A percentile compares a stretch with the other conserved stretches of the same genome.
These are phyloP conservation scores for Pulveroboletus sp. DNA, from an alignment of 768 basidiomycete genomes.

Conservation along the genomic window DNA sequence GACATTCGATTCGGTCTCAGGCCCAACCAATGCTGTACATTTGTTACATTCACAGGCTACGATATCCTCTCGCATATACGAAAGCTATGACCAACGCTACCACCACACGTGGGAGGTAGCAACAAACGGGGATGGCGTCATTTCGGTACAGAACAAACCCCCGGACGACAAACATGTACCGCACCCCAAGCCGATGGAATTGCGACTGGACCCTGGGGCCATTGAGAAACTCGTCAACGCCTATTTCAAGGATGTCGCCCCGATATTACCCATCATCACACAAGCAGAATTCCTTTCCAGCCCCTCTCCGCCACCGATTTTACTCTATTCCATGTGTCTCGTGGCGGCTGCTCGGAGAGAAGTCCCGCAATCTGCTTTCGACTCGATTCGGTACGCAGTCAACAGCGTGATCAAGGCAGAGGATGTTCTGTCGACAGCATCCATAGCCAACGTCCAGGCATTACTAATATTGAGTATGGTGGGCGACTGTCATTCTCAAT, in stretches of 20 bases:
- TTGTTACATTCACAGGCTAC: constrained; percentile 86
- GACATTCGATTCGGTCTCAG: constrained; percentile 44
- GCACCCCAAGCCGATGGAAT: constrained; percentile 61
- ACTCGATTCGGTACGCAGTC: constrained; percentile 82
- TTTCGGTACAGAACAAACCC: constrained; percentile 68
- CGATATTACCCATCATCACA: constrained; percentile 86
- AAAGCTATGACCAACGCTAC: constrained; percentile 83
- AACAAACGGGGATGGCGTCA: constrained; percentile 81
- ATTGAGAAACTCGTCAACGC: constrained; percentile 83
- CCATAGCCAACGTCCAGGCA: constrained; percentile 83
- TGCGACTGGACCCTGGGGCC: constrained; percentile 72
- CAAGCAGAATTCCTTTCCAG: constrained; percentile 81
- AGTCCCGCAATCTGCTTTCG: constrained; percentile 82
- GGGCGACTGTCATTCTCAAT: constrained; percentile 88
- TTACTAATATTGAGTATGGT: constrained; percentile 82
- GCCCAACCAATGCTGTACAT: constrained; percentile 84
- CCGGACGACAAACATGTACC: constrained; percentile 50
- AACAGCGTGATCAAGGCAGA: constrained; percentile 84
- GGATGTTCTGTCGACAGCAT: constrained; percentile 85
- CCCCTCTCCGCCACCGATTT: constrained; percentile 68
- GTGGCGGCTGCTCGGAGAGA: constrained; percentile 85
- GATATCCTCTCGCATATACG: constrained; percentile 80
- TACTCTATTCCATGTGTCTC: constrained; percentile 92
- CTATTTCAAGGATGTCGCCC: constrained; percentile 86
- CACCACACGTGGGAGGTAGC: constrained; percentile 86